A percentile compares a stretch with the other conserved stretches of the same genome.
Conservation (phyloP, 2,329 filamentous ascomycete genomes). For the Eurotiales sp. region DNA sequence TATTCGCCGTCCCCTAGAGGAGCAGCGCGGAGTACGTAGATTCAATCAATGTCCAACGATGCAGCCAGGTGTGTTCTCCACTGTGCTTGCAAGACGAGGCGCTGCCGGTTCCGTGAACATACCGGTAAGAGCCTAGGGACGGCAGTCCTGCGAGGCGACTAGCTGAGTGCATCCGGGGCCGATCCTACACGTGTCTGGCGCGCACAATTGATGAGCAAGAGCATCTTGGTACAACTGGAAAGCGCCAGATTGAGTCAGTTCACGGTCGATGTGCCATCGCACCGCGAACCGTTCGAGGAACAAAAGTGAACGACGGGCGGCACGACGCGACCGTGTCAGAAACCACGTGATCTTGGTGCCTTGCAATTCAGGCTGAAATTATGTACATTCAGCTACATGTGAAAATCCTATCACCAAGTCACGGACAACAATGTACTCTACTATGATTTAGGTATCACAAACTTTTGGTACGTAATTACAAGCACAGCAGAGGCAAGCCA, state of each 20-base stretch:
- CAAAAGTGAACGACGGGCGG: neutral
- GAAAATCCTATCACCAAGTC: too few species aligned
- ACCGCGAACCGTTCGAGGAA: too few species aligned
- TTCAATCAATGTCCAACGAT: neutral
- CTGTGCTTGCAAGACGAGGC: neutral
- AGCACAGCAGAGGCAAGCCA: neutral
- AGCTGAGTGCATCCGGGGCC: too few species aligned
- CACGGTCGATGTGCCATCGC: too few species aligned
- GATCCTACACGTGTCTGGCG: too few species aligned
- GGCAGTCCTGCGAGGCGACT: neutral
- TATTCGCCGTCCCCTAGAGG: too few species aligned
- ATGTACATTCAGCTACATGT: neutral
- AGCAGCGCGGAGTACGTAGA: too few species aligned
- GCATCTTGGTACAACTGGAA: too few species aligned
- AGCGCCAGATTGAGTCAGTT: too few species aligned
- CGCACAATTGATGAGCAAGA: too few species aligned
- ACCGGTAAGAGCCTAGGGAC: neutral
- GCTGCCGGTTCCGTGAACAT: neutral
- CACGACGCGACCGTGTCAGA: slow-evolving; percentile 13
- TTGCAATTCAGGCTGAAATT: neutral
- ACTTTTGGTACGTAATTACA: slow-evolving; percentile 9
- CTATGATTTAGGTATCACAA: neutral
- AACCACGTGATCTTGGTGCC: slow-evolving; percentile 11
- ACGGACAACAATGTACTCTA: too few species aligned
- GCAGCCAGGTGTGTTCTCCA: neutral